Percentiles rank a stretch among this genome's conserved stretches.
Evolutionary conservation across 2,329 filamentous ascomycete genomes (phyloP).

Genomic region (Rhytidhysteron rufulum): DNA sequence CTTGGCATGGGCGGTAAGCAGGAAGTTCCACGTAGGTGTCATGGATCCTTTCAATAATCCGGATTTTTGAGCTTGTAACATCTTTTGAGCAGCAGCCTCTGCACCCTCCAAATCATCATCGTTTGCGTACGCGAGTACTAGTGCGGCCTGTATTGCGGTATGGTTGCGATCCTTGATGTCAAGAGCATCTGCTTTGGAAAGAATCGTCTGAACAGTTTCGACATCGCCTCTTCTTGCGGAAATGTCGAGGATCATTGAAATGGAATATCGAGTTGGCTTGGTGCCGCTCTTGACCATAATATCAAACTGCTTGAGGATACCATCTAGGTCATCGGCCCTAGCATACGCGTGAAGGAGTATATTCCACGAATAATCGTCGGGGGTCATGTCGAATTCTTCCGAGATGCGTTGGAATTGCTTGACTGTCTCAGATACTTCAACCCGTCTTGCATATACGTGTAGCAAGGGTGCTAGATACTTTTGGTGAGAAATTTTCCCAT

Average conservation of each 20-base stretch:
- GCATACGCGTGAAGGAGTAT: slow-evolving; percentile 69
- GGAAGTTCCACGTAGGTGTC: slow-evolving; percentile 71
- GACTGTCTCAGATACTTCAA: slow-evolving; percentile 58
- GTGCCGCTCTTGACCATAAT: slow-evolving; percentile 50
- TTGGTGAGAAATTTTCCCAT: slow-evolving; percentile 7
- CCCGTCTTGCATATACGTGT: slow-evolving; percentile 66
- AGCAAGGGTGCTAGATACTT: slow-evolving; percentile 45
- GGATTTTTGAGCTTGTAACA: slow-evolving; percentile 47
- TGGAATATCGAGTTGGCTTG: slow-evolving; percentile 60
- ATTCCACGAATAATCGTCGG: slow-evolving; percentile 67
- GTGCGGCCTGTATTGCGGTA: slow-evolving; percentile 23
- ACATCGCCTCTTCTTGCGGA: slow-evolving; percentile 70
- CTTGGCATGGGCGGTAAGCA: slow-evolving; percentile 67
- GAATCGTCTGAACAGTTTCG: slow-evolving; percentile 62
- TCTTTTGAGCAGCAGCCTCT: slow-evolving; percentile 52
- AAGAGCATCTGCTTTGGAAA: slow-evolving; percentile 56
- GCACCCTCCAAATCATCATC: slow-evolving; percentile 45
- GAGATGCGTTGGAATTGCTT: slow-evolving; percentile 61
- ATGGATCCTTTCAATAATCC: slow-evolving; percentile 46
- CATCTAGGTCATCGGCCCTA: slow-evolving; percentile 63
- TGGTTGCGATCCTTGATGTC: slow-evolving; percentile 18
- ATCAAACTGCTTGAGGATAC: slow-evolving; percentile 62
- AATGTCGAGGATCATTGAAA: slow-evolving; percentile 70
- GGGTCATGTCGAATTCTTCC: slow-evolving; percentile 52
- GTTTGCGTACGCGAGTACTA: slow-evolving; percentile 60